Conservation (phyloP, 768 basidiomycete species). For the Arthromyces matolae region DNA sequence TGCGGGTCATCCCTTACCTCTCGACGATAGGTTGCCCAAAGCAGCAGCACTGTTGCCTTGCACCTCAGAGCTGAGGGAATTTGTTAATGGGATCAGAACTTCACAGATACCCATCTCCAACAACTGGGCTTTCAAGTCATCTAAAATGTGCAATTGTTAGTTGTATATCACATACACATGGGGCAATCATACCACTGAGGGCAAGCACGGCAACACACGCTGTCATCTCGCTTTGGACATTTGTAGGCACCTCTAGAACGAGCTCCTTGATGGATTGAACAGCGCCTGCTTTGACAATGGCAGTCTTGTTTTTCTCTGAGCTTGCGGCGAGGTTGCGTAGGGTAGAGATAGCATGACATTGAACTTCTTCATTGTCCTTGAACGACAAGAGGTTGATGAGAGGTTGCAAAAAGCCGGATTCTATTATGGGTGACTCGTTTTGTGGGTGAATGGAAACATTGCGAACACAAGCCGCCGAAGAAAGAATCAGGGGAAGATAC, state of each 20-base stretch:
- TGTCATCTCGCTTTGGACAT: constrained; percentile 99
- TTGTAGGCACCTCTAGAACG: constrained; percentile 90
- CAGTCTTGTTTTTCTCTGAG: constrained; percentile 96
- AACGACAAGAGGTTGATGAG: constrained; percentile 94
- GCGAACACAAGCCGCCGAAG: constrained; percentile 96
- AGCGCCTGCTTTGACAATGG: constrained; percentile 96
- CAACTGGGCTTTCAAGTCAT: constrained; percentile 94
- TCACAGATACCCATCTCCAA: constrained; percentile 99
- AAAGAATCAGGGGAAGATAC: constrained; percentile 95
- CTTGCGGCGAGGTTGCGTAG: constrained; percentile 94
- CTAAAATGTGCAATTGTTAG: constrained; percentile 40
- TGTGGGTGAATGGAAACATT: constrained; percentile 98
- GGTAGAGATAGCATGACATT: constrained; percentile 98
- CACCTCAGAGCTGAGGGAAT: constrained; percentile 94
- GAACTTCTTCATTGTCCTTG: constrained; percentile 99
- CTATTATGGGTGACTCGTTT: constrained; percentile 99
- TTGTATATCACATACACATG: background rate
- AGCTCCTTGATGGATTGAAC: constrained; percentile 96
- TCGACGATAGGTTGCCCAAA: constrained; percentile 94
- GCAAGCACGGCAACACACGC: constrained; percentile 97
- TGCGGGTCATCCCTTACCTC: too few species aligned
- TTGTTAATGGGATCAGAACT: constrained; percentile 93
- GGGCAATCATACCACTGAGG: constrained; percentile 70
- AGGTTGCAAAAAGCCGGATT: constrained; percentile 94
- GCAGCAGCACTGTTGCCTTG: constrained; percentile 99